Conservation (phyloP, 768 basidiomycete species). For the Lyophyllum decastes region DNA sequence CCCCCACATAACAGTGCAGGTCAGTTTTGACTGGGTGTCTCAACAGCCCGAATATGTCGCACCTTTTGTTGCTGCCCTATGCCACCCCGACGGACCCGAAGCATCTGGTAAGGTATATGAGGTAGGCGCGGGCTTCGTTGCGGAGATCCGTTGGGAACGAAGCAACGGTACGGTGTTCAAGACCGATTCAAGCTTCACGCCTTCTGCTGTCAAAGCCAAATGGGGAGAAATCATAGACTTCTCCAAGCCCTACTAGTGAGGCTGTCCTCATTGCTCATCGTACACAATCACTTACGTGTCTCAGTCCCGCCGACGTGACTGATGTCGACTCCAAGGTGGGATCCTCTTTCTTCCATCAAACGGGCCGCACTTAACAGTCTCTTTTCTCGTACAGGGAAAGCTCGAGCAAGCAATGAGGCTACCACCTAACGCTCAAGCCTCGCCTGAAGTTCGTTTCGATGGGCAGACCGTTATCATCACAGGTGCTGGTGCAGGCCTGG, state of each 20-base stretch:
- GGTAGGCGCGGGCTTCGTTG: slow-evolving; percentile 89
- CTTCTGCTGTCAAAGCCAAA: slow-evolving; percentile 86
- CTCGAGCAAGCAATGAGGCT: slow-evolving; percentile 65
- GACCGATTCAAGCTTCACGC: slow-evolving; percentile 88
- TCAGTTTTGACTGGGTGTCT: neutral
- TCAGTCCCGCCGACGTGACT: slow-evolving; percentile 62
- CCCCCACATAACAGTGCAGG: slow-evolving; percentile 4
- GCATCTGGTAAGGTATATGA: slow-evolving; percentile 86
- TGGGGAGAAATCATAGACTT: slow-evolving; percentile 88
- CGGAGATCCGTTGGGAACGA: slow-evolving; percentile 93
- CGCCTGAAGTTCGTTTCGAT: slow-evolving; percentile 76
- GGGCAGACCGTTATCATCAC: slow-evolving; percentile 93
- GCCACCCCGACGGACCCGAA: slow-evolving; percentile 81
- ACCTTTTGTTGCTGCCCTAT: slow-evolving; percentile 87
- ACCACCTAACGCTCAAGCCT: slow-evolving; percentile 68
- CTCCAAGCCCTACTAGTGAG: slow-evolving; percentile 66
- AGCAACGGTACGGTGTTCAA: slow-evolving; percentile 87
- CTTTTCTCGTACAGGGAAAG: slow-evolving; percentile 38
- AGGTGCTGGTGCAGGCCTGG: slow-evolving; percentile 93
- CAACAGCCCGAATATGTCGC: slow-evolving; percentile 86
- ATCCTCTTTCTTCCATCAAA: neutral
- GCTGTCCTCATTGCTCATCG: neutral
- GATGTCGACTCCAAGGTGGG: slow-evolving; percentile 64
- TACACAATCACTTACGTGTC: slow-evolving; percentile 12
- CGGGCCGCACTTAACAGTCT: neutral